Evolutionary conservation across 768 basidiomycete genomes (phyloP).

Genomic region (Piloderma croceum): DNA sequence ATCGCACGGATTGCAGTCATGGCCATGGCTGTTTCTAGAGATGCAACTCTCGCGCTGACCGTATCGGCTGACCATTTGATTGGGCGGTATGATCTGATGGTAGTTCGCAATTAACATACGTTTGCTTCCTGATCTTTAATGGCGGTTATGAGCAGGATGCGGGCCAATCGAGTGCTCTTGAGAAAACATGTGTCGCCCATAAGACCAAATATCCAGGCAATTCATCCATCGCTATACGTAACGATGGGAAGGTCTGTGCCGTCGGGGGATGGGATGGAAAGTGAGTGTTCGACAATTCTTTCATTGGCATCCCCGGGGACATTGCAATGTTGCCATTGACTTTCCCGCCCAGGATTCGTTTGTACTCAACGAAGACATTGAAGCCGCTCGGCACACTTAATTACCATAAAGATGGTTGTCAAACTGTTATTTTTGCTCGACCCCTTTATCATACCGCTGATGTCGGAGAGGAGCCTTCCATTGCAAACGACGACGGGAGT

Average conservation of each 20-base stretch:
- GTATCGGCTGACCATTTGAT: slow-evolving; percentile 84
- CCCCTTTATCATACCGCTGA: slow-evolving; percentile 10
- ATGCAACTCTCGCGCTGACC: slow-evolving; percentile 58
- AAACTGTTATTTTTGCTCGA: slow-evolving; percentile 66
- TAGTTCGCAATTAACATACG: slow-evolving; percentile 21
- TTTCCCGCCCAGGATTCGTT: slow-evolving; percentile 50
- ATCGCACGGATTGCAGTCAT: slow-evolving; percentile 50
- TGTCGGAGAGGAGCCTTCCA: slow-evolving; percentile 8
- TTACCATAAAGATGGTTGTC: slow-evolving; percentile 77
- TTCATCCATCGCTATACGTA: slow-evolving; percentile 64
- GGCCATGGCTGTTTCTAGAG: slow-evolving; percentile 70
- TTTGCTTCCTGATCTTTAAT: neutral
- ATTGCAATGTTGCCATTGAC: neutral
- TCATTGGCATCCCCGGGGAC: too few species aligned
- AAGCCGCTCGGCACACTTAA: slow-evolving; percentile 79
- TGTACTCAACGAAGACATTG: slow-evolving; percentile 76
- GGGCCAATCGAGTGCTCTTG: too few species aligned
- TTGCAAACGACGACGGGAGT: slow-evolving; percentile 30
- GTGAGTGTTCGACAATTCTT: slow-evolving; percentile 51
- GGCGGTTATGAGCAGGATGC: slow-evolving; percentile 14
- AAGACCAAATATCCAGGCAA: slow-evolving; percentile 80
- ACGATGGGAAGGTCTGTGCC: slow-evolving; percentile 76
- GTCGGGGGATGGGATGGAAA: slow-evolving; percentile 93
- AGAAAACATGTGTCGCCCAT: slow-evolving; percentile 20
- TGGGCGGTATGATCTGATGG: slow-evolving; percentile 56